A percentile compares a stretch with the other conserved stretches of the same genome.
Conservation (phyloP, 345 rosid genomes). For the Eutrema heterophyllum region DNA sequence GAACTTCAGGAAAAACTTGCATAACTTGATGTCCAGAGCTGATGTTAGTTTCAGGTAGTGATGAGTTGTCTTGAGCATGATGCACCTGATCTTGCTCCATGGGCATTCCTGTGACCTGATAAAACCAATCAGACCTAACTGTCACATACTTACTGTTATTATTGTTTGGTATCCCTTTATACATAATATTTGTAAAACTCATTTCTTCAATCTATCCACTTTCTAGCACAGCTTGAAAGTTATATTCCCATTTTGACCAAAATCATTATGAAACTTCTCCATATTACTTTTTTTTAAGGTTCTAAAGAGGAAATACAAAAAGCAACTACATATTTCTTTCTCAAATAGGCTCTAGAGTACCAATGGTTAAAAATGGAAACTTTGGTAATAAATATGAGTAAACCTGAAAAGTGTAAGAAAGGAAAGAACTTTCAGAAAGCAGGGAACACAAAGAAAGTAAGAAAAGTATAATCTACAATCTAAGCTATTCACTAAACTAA, state of each 20-base stretch:
- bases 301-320: background rate
- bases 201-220: background rate
- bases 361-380: background rate
- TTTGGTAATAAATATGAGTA: background rate
- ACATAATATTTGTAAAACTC: background rate
- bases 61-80: constrained; percentile 35
- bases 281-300: background rate
- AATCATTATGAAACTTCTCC: background rate
- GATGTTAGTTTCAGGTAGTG: constrained; percentile 37
- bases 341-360: background rate
- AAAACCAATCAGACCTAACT: constrained; percentile 11
- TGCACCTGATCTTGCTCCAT: constrained; percentile 46
- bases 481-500: background rate
- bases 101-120: constrained; percentile 50
- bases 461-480: background rate
- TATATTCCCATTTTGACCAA: background rate
- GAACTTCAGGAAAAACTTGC: constrained; percentile 33
- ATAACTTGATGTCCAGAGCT: constrained; percentile 29
- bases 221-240: background rate
- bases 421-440: constrained; percentile 12
- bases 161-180: background rate
- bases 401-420: background rate
- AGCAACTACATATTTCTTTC: background rate
- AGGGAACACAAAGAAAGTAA: constrained; percentile 1
- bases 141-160: constrained; percentile 9